Conservation (phyloP, 2,329 filamentous ascomycete genomes). For the Colletotrichum sp. region DNA sequence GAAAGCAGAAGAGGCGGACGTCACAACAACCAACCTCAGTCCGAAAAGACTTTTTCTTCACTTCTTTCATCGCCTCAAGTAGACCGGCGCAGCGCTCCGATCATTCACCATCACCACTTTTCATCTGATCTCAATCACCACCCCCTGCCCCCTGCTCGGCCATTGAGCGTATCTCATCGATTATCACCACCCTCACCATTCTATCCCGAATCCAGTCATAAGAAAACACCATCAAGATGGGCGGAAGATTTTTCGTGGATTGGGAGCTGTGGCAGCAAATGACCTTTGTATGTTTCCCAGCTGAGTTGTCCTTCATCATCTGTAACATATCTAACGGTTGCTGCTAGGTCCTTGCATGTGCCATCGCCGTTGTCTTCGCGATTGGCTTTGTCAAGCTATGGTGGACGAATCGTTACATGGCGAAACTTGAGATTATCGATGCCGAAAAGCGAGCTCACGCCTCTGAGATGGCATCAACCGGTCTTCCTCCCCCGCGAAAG, state of each 20-base stretch:
- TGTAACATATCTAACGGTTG: not conserved
- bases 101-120: not conserved
- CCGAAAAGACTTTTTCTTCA: not conserved
- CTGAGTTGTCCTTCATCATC: not conserved
- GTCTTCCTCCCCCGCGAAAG: conserved; percentile 44
- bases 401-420: conserved; percentile 60
- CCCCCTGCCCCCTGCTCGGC: not conserved
- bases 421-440: conserved; percentile 67
- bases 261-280: conserved; percentile 91
- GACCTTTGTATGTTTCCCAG: conserved; percentile 73
- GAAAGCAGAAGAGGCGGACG: not conserved
- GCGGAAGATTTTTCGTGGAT: conserved; percentile 61
- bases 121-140: not conserved
- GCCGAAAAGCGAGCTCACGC: conserved; percentile 65
- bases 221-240: conserved; percentile 25
- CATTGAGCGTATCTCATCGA: not conserved
- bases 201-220: not conserved
- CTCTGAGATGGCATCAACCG: conserved; percentile 60
- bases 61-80: not conserved
- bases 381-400: conserved; percentile 72
- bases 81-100: not conserved
- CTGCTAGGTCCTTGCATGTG: conserved; percentile 71
- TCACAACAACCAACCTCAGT: not conserved
- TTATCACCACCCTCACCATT: not conserved
- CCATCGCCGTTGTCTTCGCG: conserved; percentile 73